Conservation (phyloP, 257 asterid species). For the Solanum virginianum region DNA sequence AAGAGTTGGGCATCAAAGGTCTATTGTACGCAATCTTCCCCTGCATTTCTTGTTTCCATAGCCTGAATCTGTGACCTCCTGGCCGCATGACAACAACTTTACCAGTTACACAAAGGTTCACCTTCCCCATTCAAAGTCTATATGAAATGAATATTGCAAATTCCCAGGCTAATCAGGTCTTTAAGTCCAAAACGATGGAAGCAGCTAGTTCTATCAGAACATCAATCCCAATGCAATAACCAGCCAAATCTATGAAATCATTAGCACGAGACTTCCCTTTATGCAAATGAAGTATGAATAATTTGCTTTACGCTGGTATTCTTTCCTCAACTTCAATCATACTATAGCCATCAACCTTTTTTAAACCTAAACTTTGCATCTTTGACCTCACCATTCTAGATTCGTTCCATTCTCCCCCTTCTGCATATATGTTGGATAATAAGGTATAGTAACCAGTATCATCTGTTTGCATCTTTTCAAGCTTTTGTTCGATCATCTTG, state of each 20-base stretch:
- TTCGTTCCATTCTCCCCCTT: conserved; percentile 68
- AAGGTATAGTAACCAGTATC: conserved; percentile 71
- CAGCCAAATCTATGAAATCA: neutral
- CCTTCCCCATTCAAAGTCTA: neutral
- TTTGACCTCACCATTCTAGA: conserved; percentile 31
- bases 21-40: neutral
- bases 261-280: neutral
- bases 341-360: conserved; percentile 65
- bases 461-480: conserved; percentile 29
- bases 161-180: neutral
- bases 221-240: neutral
- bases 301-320: neutral
- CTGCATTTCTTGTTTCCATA: neutral
- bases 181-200: neutral
- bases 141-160: neutral
- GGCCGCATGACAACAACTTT: neutral
- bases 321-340: conserved; percentile 34
- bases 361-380: conserved; percentile 40
- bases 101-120: neutral
- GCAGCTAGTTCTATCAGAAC: neutral
- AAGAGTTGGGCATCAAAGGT: neutral
- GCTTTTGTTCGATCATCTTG: conserved; percentile 26
- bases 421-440: conserved; percentile 65
- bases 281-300: neutral
- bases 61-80: neutral